phyloP scores from a whole-genome alignment of 768 basidiomycete genomes.

The Leucocoprinus birnbaumii region DNA sequence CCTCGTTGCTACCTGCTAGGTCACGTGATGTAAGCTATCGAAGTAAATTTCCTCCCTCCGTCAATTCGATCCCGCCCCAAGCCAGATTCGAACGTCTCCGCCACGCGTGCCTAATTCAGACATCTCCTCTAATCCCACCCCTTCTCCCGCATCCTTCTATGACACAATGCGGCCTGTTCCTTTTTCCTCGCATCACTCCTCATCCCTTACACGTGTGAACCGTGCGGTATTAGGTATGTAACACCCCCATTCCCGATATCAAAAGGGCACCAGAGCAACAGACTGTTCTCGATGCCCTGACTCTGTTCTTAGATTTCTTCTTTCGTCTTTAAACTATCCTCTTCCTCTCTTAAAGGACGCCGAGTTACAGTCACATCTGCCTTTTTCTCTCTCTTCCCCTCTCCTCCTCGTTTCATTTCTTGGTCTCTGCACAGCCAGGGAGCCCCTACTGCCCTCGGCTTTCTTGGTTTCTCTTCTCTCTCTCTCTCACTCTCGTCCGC shows the following conservation, averaged over 20 bases:
- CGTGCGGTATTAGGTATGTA: conserved; percentile 39
- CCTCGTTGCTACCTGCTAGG: neutral
- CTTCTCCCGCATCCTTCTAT: conserved; percentile 22
- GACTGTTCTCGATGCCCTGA: conserved; percentile 6
- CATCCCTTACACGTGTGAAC: conserved; percentile 40
- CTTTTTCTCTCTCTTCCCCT: conserved; percentile 17
- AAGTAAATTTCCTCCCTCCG: conserved; percentile 14
- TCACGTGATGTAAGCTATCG: conserved; percentile 18
- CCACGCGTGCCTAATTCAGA: conserved; percentile 10
- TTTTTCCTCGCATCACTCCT: conserved; percentile 30
- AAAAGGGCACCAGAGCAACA: neutral
- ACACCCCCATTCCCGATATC: conserved; percentile 15
- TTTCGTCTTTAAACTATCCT: conserved; percentile 14
- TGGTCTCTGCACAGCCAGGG: conserved; percentile 10
- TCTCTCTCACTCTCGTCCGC: neutral
- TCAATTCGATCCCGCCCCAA: conserved; percentile 9
- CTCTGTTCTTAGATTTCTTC: conserved; percentile 13
- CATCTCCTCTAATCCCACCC: conserved; percentile 22
- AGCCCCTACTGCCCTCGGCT: conserved; percentile 11
- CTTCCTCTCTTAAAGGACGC: conserved; percentile 12
- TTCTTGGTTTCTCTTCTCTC: conserved; percentile 11
- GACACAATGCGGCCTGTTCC: conserved; percentile 27
- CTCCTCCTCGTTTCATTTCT: conserved; percentile 14
- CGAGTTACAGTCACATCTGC: conserved; percentile 11
- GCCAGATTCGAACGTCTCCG: conserved; percentile 7